Percentiles rank a stretch among this genome's conserved stretches.
These are phyloP conservation scores for Atkinsonella texensis DNA, from an alignment of 2,329 filamentous ascomycete genomes.

Conservation along the genomic window DNA sequence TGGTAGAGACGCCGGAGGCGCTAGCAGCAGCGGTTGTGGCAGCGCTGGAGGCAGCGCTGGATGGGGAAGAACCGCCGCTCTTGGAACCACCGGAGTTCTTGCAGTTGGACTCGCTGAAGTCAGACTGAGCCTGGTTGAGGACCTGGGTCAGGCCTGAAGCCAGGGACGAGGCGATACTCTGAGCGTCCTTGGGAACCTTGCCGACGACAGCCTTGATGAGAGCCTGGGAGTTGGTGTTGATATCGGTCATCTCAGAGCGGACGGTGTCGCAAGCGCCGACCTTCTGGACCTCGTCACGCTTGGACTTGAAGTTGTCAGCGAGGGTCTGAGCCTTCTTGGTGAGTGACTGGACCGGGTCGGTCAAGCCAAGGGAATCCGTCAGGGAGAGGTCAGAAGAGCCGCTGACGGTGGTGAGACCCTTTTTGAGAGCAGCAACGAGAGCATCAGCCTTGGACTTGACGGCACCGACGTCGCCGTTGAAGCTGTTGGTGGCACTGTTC, in stretches of 20 bases:
- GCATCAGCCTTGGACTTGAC: slow-evolving; percentile 12
- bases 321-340: slow-evolving; percentile 16
- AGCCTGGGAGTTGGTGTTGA: slow-evolving; percentile 13
- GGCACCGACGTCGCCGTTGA: slow-evolving; percentile 11
- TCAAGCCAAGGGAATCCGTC: slow-evolving; percentile 9
- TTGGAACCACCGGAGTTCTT: slow-evolving; percentile 11
- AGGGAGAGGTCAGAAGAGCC: slow-evolving; percentile 8
- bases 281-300: slow-evolving; percentile 17
- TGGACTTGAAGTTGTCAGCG: slow-evolving; percentile 13
- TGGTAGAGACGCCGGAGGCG: background rate
- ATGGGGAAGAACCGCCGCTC: background rate
- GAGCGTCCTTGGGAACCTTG: slow-evolving; percentile 18
- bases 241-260: slow-evolving; percentile 12
- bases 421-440: slow-evolving; percentile 10
- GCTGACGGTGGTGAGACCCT: slow-evolving; percentile 9
- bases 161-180: slow-evolving; percentile 16
- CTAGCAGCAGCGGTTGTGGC: background rate
- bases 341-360: slow-evolving; percentile 11
- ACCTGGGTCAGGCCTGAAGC: slow-evolving; percentile 14
- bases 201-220: slow-evolving; percentile 18
- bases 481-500: slow-evolving; percentile 13
- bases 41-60: background rate
- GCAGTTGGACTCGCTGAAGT: slow-evolving; percentile 19
- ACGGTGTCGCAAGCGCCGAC: slow-evolving; percentile 17
- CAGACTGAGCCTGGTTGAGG: slow-evolving; percentile 12